Base-by-base conservation (phyloP, 179 eudicot species). In the Camellia oleifera region DNA sequence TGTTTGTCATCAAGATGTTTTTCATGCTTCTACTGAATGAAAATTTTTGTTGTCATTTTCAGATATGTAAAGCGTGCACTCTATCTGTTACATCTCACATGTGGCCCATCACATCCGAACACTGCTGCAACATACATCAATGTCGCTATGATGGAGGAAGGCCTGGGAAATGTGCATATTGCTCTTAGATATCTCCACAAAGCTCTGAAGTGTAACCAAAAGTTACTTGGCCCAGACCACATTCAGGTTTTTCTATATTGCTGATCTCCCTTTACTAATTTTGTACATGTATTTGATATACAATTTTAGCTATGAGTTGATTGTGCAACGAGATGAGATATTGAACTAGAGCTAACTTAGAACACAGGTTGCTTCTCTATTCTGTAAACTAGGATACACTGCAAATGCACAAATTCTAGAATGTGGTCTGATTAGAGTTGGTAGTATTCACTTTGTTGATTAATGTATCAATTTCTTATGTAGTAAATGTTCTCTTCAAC, bases 141-240 rank as follows among this genome's bases (percentile, higher is more conserved):
- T 85, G 98, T 97, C 81, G 99, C 99, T 80, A 97, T 97, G 99
- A 97, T 97, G 99, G 99, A 97, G 90, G 99, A 97, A 91, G 99
- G 99, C 85, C 90, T 97, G 68, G 99, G 99, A 77, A 97, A 97
- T 82, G 99, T 97, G 85, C 99, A 95, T 81, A 90, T 95, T 80
- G 99, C 99, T 74, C 98, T 97, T 78, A 87, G 99, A 88, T 97
- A 97, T 85, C 97, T 97, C 79, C 99, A 97, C 77, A 97, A 97
- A 92, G 99, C 99, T 83, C 88, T 97, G 58, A 97, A 97, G 82
- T 97, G 99, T 81, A 97, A 97, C 88, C 98, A 97, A 85, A 91
- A 87, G 90, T 87, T 97, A 88, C 97, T 97, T 77, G 99, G 99
- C 42, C 97, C 99, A 75, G 99, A 97, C 84, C 99, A 97, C 79